phyloP scores from a whole-genome alignment of 1,139 yeast species.

The Debaryomyces coudertii region DNA sequence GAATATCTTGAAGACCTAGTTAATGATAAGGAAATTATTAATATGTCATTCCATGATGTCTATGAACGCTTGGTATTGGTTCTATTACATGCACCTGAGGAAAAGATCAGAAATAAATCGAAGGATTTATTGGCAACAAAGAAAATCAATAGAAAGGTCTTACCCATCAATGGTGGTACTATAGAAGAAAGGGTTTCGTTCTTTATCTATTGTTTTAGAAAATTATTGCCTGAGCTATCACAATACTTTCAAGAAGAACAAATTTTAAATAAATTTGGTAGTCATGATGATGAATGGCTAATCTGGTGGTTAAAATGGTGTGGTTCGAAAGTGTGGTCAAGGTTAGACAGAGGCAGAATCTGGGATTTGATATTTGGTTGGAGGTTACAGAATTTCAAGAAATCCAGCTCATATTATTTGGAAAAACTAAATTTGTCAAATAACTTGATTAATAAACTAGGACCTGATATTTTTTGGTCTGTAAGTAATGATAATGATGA shows the following conservation, averaged over 20 bases:
- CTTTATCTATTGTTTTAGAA: slow-evolving; percentile 68
- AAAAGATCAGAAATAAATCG: slow-evolving; percentile 17
- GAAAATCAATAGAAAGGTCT: slow-evolving; percentile 38
- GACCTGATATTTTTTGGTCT: slow-evolving; percentile 51
- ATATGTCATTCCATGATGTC: slow-evolving; percentile 63
- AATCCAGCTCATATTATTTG: slow-evolving; percentile 35
- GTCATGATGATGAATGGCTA: slow-evolving; percentile 84
- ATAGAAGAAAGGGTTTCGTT: slow-evolving; percentile 71
- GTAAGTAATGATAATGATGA: slow-evolving; percentile 22
- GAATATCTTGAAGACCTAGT: slow-evolving; percentile 30
- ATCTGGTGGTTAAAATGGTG: slow-evolving; percentile 94
- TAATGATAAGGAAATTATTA: slow-evolving; percentile 28
- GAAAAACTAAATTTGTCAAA: slow-evolving; percentile 32
- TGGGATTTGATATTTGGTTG: slow-evolving; percentile 91
- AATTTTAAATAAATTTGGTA: slow-evolving; percentile 60
- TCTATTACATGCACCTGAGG: slow-evolving; percentile 70
- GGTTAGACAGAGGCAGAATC: slow-evolving; percentile 78
- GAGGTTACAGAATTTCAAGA: slow-evolving; percentile 52
- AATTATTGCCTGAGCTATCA: slow-evolving; percentile 73
- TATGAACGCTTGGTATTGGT: slow-evolving; percentile 80
- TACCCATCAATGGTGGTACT: slow-evolving; percentile 66
- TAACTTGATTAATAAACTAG: slow-evolving; percentile 35
- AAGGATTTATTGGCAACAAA: slow-evolving; percentile 2
- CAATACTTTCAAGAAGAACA: slow-evolving; percentile 82
- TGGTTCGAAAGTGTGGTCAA: slow-evolving; percentile 87